Percentiles rank a stretch among this genome's conserved stretches.
Evolutionary conservation across 257 asterid genomes (phyloP).

Genomic region (Thymus quinquecostatus): DNA sequence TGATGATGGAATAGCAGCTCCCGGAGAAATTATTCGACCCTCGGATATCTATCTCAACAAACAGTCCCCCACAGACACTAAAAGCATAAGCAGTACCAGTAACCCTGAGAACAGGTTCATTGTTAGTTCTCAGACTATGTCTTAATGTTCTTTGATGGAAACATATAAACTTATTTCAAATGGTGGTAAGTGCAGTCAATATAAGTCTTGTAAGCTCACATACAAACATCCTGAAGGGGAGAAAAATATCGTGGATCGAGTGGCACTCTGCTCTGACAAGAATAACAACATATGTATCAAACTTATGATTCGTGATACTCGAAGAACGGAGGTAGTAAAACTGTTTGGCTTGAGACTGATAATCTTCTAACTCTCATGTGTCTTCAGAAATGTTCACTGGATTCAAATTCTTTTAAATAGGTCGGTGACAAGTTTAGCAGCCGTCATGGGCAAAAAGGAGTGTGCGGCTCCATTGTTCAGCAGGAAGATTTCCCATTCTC

Average conservation of each 20-base stretch:
- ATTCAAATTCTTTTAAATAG: conserved; percentile 39
- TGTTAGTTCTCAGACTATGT: conserved; percentile 22
- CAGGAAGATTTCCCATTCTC: conserved; percentile 98
- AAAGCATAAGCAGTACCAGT: neutral
- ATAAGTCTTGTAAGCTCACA: conserved; percentile 54
- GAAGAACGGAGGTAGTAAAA: conserved; percentile 84
- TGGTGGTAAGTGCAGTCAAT: conserved; percentile 49
- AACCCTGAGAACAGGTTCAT: conserved; percentile 53
- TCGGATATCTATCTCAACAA: conserved; percentile 70
- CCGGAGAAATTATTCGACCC: conserved; percentile 83
- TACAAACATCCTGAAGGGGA: conserved; percentile 88
- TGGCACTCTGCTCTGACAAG: conserved; percentile 73
- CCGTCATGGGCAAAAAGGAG: conserved; percentile 99
- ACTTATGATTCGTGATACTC: conserved; percentile 93
- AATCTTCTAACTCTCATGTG: conserved; percentile 7
- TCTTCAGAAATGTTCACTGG: conserved; percentile 5
- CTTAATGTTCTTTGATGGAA: conserved; percentile 16
- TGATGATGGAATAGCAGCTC: conserved; percentile 95
- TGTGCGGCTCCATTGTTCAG: conserved; percentile 89
- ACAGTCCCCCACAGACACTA: conserved; percentile 64
- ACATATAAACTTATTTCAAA: conserved; percentile 23
- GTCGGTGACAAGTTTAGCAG: conserved; percentile 98
- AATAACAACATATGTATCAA: conserved; percentile 65
- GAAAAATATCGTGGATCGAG: conserved; percentile 80
- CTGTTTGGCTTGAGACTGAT: conserved; percentile 12